Conservation (phyloP, 305 asterid genomes). For the Petunia hybrid region DNA sequence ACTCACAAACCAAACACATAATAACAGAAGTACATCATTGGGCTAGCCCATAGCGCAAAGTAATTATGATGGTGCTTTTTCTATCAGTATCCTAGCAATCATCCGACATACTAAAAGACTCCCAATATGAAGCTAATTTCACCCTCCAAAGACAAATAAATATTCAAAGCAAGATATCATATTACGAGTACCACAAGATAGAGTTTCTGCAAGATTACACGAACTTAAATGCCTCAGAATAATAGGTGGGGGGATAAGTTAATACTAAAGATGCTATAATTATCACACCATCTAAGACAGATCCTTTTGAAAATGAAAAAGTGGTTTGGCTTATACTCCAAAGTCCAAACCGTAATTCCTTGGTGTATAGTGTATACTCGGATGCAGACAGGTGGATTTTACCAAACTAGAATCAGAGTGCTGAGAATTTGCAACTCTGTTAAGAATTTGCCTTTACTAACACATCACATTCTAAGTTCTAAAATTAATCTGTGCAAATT, state of each 20-base stretch:
- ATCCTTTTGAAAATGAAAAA: not conserved
- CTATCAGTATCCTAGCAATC: not conserved
- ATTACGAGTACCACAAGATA: slow-evolving; percentile 6
- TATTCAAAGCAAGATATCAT: not conserved
- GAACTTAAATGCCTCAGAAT: not conserved
- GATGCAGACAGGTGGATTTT: slow-evolving; percentile 6
- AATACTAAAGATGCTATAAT: not conserved
- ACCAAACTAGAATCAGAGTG: not conserved
- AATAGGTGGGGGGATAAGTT: not conserved
- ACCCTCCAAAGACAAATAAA: not conserved
- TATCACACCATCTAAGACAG: not conserved
- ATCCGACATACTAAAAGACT: not conserved
- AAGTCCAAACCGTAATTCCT: not conserved
- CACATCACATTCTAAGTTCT: not conserved
- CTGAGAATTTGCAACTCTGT: not conserved
- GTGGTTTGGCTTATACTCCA: not conserved
- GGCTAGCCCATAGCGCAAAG: not conserved
- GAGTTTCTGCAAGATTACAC: not conserved
- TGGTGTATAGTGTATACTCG: not conserved
- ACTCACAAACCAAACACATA: not conserved
- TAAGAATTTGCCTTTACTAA: not conserved
- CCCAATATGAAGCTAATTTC: slow-evolving; percentile 1
- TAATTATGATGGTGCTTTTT: not conserved
- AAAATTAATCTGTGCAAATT: not conserved
- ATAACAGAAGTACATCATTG: not conserved